A percentile compares a stretch with the other conserved stretches of the same genome.
These are phyloP conservation scores for Fusarium sp. DNA, from an alignment of 2,329 filamentous ascomycete species.

Conservation along the genomic window DNA sequence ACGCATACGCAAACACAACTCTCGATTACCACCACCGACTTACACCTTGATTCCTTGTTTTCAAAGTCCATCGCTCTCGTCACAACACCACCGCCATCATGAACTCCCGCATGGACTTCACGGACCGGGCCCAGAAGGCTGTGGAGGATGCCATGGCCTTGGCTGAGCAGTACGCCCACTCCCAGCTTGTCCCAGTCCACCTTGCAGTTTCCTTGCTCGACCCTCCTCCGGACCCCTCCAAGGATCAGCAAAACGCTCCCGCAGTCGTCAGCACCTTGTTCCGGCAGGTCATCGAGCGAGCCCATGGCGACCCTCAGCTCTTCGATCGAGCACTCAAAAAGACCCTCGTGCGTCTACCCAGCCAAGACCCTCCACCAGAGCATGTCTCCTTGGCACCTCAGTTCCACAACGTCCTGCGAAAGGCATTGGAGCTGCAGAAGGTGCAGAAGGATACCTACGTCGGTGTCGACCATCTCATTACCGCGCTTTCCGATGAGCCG, in stretches of 20 bases:
- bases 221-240: conserved; percentile 79
- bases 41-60: conserved; percentile 14
- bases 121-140: conserved; percentile 90
- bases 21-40: background rate
- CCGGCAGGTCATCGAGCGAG: conserved; percentile 92
- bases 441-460: conserved; percentile 98
- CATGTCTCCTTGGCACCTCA: conserved; percentile 84
- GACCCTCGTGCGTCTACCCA: conserved; percentile 87
- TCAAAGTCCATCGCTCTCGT: conserved; percentile 7
- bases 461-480: conserved; percentile 94
- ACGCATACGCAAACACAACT: background rate
- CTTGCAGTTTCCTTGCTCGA: conserved; percentile 86
- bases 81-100: conserved; percentile 58
- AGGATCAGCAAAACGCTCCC: conserved; percentile 83
- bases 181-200: conserved; percentile 90
- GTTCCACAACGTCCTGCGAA: conserved; percentile 84
- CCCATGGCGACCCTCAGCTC: conserved; percentile 90
- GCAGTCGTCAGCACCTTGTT: conserved; percentile 81
- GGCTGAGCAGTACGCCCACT: conserved; percentile 90
- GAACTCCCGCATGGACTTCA: conserved; percentile 89
- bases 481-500: conserved; percentile 82
- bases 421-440: conserved; percentile 90
- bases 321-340: conserved; percentile 94
- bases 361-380: conserved; percentile 94
- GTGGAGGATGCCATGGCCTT: conserved; percentile 89